Evolutionary conservation across 495 filamentous ascomycete species (phyloP).

Genomic region (Cercophora newfieldiana): DNA sequence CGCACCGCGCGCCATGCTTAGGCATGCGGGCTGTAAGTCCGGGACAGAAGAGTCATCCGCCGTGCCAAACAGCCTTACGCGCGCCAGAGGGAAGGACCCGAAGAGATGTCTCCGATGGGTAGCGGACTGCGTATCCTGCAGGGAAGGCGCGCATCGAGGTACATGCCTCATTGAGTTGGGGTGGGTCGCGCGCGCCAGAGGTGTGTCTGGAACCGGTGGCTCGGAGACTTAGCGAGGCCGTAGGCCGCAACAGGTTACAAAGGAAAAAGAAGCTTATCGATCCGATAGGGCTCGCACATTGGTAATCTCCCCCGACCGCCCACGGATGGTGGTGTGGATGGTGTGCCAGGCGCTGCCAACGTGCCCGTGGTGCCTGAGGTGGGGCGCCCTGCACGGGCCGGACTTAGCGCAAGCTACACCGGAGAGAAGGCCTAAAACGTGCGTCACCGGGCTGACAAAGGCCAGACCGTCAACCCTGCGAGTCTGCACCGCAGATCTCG

Average conservation of each 20-base stretch:
- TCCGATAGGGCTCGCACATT: neutral
- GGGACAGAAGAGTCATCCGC: neutral
- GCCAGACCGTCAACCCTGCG: neutral
- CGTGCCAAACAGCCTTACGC: neutral
- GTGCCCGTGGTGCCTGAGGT: neutral
- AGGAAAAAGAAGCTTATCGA: conserved; percentile 14
- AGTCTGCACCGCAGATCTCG: neutral
- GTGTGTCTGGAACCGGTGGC: neutral
- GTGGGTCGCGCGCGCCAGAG: neutral
- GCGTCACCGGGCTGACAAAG: neutral
- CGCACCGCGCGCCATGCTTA: neutral
- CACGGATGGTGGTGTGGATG: neutral
- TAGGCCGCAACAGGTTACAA: neutral
- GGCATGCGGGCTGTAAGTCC: neutral
- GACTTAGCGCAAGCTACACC: neutral
- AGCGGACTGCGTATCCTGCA: neutral
- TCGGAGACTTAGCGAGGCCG: conserved; percentile 4
- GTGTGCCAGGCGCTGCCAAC: neutral
- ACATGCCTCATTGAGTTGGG: neutral
- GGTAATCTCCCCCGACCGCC: neutral
- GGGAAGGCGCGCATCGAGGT: neutral
- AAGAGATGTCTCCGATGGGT: neutral
- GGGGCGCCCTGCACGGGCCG: neutral
- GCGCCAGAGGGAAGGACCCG: too few species aligned
- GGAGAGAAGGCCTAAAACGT: neutral